Conservation (phyloP, 1,139 yeast genomes). For the Groenewaldozyma auringiensis region DNA sequence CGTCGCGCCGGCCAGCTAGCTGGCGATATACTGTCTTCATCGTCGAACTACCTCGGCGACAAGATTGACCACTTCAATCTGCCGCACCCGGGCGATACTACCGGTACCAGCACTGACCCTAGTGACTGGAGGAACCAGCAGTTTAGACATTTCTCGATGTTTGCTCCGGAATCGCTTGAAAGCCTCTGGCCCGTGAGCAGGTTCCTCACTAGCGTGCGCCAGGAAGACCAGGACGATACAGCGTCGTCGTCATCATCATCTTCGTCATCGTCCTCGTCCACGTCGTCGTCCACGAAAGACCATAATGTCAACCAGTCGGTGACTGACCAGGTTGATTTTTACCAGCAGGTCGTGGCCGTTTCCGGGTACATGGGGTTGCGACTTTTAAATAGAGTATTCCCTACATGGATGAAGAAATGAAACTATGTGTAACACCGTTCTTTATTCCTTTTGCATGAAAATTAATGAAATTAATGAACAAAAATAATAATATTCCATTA, state of each 20-base stretch:
- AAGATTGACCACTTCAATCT: constrained; percentile 10
- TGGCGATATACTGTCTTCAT: constrained; percentile 19
- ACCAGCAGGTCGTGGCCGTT: constrained; percentile 21
- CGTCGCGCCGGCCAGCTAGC: constrained; percentile 20
- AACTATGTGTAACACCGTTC: too few species aligned
- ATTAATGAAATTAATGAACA: too few species aligned
- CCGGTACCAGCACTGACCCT: neutral
- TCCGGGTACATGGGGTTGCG: constrained; percentile 24
- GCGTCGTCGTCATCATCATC: neutral
- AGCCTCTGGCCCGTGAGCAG: constrained; percentile 1
- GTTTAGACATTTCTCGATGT: neutral
- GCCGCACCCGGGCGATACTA: neutral
- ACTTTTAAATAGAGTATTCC: constrained; percentile 15
- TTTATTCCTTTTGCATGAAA: too few species aligned
- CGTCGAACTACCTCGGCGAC: constrained; percentile 18
- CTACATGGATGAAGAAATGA: constrained; percentile 18
- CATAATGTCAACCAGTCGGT: neutral
- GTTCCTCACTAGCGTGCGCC: neutral
- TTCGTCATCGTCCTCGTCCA: neutral
- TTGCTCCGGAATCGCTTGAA: neutral
- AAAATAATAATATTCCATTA: too few species aligned
- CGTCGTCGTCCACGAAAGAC: too few species aligned
- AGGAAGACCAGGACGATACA: neutral
- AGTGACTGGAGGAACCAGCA: neutral
- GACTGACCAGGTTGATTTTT: constrained; percentile 16